A percentile compares a stretch with the other conserved stretches of the same genome.
These are phyloP conservation scores for Tritrichomonas foetus DNA, from an alignment of 208 protist species.

Conservation along the genomic window DNA sequence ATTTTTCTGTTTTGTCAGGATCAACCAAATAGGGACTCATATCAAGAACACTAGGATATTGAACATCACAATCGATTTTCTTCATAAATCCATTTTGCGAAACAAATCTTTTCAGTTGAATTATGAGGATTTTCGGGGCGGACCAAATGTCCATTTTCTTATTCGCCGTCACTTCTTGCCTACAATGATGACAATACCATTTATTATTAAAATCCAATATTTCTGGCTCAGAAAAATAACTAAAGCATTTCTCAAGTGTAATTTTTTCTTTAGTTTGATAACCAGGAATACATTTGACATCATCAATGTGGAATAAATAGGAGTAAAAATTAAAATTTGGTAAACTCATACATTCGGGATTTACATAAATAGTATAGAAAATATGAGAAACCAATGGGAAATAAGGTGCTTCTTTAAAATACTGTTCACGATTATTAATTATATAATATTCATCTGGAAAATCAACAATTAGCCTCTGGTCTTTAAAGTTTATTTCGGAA, in stretches of 20 bases:
- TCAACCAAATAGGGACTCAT: background rate
- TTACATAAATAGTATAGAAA: background rate
- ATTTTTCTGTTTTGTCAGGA: background rate
- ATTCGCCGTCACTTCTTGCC: background rate
- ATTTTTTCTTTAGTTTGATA: background rate
- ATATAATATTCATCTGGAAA: too few relatives aligned
- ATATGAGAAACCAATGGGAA: too few relatives aligned
- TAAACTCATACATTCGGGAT: background rate
- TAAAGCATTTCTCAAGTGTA: constrained; percentile 2
- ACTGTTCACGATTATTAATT: too few relatives aligned
- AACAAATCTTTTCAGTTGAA: constrained; percentile 23
- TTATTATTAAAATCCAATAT: background rate
- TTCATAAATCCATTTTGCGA: background rate
- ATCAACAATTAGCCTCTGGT: too few relatives aligned
- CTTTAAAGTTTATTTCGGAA: too few relatives aligned
- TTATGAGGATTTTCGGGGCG: background rate
- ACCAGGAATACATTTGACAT: background rate
- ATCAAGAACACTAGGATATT: constrained; percentile 17
- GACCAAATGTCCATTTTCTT: constrained; percentile 31
- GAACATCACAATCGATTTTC: background rate
- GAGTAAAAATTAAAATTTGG: background rate
- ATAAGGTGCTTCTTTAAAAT: too few relatives aligned
- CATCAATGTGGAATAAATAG: background rate
- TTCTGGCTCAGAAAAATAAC: background rate
- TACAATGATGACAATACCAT: background rate